These are phyloP conservation scores for Acanthamoeba culbertsoni DNA, from an alignment of 208 protist genomes.

Conservation along the genomic window DNA sequence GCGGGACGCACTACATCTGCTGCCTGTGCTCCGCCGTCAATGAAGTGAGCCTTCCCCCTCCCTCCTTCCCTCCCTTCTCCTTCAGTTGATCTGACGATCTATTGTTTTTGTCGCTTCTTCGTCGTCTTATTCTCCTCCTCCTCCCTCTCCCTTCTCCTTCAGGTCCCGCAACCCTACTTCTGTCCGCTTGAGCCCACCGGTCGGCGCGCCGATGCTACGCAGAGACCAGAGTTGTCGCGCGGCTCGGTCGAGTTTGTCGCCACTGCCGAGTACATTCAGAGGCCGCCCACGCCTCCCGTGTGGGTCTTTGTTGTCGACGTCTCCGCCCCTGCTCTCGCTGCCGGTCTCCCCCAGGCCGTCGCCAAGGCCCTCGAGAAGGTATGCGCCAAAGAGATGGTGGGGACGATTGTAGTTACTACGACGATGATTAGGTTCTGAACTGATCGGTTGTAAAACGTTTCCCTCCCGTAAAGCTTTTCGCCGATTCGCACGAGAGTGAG, in stretches of 20 bases:
- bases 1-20: conserved; percentile 92
- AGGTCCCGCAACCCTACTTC: conserved; percentile 25
- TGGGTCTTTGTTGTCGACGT: conserved; percentile 96
- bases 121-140: background rate
- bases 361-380: conserved; percentile 31
- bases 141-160: background rate
- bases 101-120: background rate
- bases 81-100: background rate
- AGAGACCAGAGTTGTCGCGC: conserved; percentile 62
- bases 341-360: background rate
- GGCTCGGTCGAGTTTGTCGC: conserved; percentile 93
- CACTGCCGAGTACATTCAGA: conserved; percentile 92
- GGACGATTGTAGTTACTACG: too few species aligned
- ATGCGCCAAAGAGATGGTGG: too few species aligned
- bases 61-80: too few species aligned
- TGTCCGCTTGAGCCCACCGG: conserved; percentile 40
- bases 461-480: background rate
- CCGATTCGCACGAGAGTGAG: background rate
- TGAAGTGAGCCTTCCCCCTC: conserved; percentile 72
- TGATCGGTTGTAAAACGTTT: background rate
- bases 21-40: conserved; percentile 93
- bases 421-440: too few species aligned
- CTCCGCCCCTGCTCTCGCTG: conserved; percentile 69
- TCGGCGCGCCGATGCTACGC: background rate
- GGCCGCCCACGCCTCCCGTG: conserved; percentile 84